These are phyloP conservation scores for Lasiodiplodia sp. DNA, from an alignment of 2,329 filamentous ascomycete genomes.

Conservation along the genomic window DNA sequence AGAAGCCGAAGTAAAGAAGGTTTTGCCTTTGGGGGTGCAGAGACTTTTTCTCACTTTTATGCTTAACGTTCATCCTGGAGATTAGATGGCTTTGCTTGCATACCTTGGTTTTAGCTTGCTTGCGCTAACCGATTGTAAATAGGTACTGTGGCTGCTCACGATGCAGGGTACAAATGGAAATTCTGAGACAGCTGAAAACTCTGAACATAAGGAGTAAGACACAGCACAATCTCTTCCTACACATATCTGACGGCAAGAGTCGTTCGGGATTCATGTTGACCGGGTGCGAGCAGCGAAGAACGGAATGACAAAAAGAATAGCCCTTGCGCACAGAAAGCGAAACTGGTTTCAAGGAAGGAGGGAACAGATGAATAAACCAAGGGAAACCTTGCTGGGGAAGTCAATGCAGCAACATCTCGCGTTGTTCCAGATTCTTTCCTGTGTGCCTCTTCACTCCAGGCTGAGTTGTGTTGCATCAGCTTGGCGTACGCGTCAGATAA, in stretches of 20 bases:
- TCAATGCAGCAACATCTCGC: no score
- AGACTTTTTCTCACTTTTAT: no score
- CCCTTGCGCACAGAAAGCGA: not conserved
- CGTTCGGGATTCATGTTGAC: not conserved
- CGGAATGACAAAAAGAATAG: not conserved
- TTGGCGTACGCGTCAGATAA: not conserved
- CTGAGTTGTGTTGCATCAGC: not conserved
- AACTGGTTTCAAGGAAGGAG: not conserved
- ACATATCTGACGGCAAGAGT: not conserved
- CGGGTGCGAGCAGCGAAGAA: not conserved
- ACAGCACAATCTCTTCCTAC: no score
- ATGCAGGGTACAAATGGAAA: not conserved
- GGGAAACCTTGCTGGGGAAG: not conserved
- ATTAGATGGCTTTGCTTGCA: not conserved
- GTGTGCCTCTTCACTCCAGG: no score
- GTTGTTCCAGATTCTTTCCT: no score
- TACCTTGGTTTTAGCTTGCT: not conserved
- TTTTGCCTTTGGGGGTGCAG: no score
- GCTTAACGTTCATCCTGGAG: not conserved
- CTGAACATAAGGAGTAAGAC: not conserved
- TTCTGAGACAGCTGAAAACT: conserved; percentile 6
- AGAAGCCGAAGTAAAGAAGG: no score
- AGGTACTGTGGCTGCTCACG: not conserved
- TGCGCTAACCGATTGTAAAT: not conserved
- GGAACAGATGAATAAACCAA: not conserved